A percentile compares a stretch with the other conserved stretches of the same genome.
Conservation (phyloP, 768 basidiomycete genomes). For the Collybia sordida region DNA sequence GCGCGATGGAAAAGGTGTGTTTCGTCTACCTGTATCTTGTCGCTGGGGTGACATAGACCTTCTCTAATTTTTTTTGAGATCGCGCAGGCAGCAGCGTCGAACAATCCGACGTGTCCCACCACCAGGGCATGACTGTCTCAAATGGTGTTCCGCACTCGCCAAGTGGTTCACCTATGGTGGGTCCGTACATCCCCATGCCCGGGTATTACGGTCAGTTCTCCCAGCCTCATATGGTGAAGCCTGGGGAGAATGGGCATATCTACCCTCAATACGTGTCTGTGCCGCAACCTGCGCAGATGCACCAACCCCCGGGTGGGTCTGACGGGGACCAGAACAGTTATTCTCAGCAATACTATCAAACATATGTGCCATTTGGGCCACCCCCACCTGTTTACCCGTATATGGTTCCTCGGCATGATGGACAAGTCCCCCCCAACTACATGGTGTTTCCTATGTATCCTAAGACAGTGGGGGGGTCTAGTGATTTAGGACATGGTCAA, state of each 20-base stretch:
- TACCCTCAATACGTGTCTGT: conserved; percentile 35
- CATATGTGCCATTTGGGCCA: conserved; percentile 18
- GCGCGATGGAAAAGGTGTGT: conserved; percentile 87
- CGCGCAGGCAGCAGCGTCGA: conserved; percentile 59
- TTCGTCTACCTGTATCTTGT: conserved; percentile 18
- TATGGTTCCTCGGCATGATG: conserved; percentile 28
- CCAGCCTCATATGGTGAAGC: conserved; percentile 45
- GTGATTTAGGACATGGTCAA: conserved; percentile 12
- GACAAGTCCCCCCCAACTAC: conserved; percentile 20
- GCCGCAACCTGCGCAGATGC: conserved; percentile 14
- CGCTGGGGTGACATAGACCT: conserved; percentile 23
- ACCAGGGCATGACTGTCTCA: conserved; percentile 40
- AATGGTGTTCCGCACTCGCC: conserved; percentile 39
- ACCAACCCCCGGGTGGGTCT: conserved; percentile 13
- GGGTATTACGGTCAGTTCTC: conserved; percentile 59
- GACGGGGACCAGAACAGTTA: conserved; percentile 17
- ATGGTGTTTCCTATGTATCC: conserved; percentile 24
- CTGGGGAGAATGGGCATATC: conserved; percentile 47
- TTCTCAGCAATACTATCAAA: conserved; percentile 21
- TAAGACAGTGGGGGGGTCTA: conserved; percentile 13
- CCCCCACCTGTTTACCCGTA: conserved; percentile 19
- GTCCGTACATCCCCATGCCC: conserved; percentile 54
- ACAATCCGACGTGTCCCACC: conserved; percentile 34
- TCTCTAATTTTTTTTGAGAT: conserved; percentile 52
- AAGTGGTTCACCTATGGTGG: conserved; percentile 45